These are phyloP conservation scores for Clonostachys chloroleuca DNA, from an alignment of 2,329 filamentous ascomycete genomes.

Conservation along the genomic window DNA sequence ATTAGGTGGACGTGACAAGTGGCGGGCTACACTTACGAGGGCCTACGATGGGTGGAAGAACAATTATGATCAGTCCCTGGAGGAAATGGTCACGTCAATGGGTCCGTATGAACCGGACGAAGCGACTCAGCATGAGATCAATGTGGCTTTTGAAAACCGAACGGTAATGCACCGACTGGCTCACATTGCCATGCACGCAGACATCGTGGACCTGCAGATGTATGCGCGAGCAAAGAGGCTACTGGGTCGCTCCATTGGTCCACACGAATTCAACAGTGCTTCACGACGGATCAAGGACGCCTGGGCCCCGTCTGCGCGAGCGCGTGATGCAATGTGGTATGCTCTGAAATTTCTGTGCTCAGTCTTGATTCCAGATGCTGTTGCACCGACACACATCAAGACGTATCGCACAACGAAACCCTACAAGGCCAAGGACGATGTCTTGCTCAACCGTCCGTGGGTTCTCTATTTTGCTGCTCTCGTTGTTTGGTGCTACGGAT, in stretches of 20 bases:
- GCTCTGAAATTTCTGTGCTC: slow-evolving; percentile 83
- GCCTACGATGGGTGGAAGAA: slow-evolving; percentile 93
- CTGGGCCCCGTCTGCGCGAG: slow-evolving; percentile 86
- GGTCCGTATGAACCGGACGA: slow-evolving; percentile 52
- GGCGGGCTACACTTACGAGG: slow-evolving; percentile 78
- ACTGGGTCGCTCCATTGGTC: slow-evolving; percentile 79
- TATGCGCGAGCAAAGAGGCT: slow-evolving; percentile 84
- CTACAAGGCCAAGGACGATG: slow-evolving; percentile 84
- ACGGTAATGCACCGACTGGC: slow-evolving; percentile 90
- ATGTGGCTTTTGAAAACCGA: slow-evolving; percentile 75
- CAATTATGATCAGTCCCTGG: slow-evolving; percentile 81
- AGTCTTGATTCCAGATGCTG: slow-evolving; percentile 62
- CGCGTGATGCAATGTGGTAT: slow-evolving; percentile 88
- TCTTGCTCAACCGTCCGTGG: slow-evolving; percentile 88
- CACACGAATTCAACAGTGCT: slow-evolving; percentile 74
- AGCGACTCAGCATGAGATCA: slow-evolving; percentile 58
- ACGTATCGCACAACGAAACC: slow-evolving; percentile 18
- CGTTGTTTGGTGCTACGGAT: slow-evolving; percentile 94
- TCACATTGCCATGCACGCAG: slow-evolving; percentile 97
- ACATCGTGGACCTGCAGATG: slow-evolving; percentile 96
- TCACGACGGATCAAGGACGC: slow-evolving; percentile 79
- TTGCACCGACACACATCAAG: slow-evolving; percentile 26
- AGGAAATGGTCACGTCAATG: slow-evolving; percentile 46
- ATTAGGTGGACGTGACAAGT: slow-evolving; percentile 84
- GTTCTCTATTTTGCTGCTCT: slow-evolving; percentile 89